Evolutionary conservation across 2,329 filamentous ascomycete genomes (phyloP).

Genomic region (Diaporthe destruens): DNA sequence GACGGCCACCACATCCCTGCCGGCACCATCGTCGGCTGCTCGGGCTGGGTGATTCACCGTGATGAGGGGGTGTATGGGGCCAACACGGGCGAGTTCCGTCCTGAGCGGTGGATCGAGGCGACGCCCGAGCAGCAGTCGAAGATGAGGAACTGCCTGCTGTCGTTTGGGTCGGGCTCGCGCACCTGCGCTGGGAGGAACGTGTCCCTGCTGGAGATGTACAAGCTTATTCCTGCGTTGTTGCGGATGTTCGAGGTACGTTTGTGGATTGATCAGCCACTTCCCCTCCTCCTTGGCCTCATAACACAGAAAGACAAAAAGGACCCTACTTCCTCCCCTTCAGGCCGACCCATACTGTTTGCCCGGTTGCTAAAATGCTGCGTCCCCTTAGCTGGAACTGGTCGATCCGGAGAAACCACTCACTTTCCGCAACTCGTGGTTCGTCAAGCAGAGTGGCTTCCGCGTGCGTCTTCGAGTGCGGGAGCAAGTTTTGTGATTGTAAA

Average conservation of each 20-base stretch:
- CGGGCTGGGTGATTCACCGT: slow-evolving; percentile 4
- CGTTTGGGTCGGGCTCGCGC: neutral
- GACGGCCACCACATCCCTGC: neutral
- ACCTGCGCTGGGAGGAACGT: slow-evolving; percentile 14
- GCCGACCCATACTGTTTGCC: too few species aligned
- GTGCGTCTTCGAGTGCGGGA: slow-evolving; percentile 13
- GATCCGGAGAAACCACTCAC: neutral
- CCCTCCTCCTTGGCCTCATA: too few species aligned
- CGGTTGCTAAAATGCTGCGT: neutral
- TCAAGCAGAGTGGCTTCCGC: neutral
- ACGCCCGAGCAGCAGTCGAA: slow-evolving; percentile 3
- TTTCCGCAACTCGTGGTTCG: neutral
- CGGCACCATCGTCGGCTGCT: slow-evolving; percentile 7
- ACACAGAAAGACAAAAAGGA: too few species aligned
- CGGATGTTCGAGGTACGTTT: neutral
- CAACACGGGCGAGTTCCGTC: neutral
- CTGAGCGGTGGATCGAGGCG: slow-evolving; percentile 14
- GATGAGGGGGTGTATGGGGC: neutral
- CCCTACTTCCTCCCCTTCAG: too few species aligned
- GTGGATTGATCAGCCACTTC: too few species aligned
- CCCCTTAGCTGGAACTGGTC: neutral
- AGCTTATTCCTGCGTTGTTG: slow-evolving; percentile 13
- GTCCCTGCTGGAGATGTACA: slow-evolving; percentile 31
- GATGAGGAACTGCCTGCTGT: slow-evolving; percentile 10
- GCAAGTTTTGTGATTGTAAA: neutral